Evolutionary conservation across 352 stramenopile genomes (phyloP).

Genomic region (Pythium aristosporum): DNA sequence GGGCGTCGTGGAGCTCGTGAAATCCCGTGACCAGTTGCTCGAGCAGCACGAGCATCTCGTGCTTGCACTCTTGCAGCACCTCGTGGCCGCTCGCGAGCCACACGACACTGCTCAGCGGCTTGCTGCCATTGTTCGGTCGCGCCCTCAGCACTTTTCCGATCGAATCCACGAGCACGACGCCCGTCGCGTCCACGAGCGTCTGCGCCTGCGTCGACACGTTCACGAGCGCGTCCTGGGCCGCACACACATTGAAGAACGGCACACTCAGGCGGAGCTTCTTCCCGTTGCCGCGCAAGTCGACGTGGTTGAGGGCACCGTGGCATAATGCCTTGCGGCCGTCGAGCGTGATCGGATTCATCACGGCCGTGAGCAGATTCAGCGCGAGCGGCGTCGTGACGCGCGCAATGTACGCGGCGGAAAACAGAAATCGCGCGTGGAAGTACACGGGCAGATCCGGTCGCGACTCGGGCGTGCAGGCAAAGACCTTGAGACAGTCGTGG

Average conservation of each 20-base stretch:
- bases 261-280: constrained; percentile 47
- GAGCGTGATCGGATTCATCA: constrained; percentile 93
- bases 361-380: constrained; percentile 94
- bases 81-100: constrained; percentile 94
- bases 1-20: constrained; percentile 87
- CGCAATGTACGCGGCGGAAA: constrained; percentile 89
- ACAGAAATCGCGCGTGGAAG: constrained; percentile 94
- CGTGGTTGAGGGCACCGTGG: constrained; percentile 81
- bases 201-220: constrained; percentile 38
- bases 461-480: constrained; percentile 87
- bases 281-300: constrained; percentile 65
- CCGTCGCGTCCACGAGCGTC: constrained; percentile 69
- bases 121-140: constrained; percentile 14
- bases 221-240: constrained; percentile 85
- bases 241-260: constrained; percentile 88
- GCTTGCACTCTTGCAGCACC: constrained; percentile 92
- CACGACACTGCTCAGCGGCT: constrained; percentile 41
- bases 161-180: constrained; percentile 55
- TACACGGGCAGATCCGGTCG: constrained; percentile 94
- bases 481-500: constrained; percentile 95
- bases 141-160: constrained; percentile 74
- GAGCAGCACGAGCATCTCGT: constrained; percentile 80
- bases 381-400: constrained; percentile 93
- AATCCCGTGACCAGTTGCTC: constrained; percentile 94
- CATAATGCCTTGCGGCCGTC: constrained; percentile 89